Evolutionary conservation across 352 stramenopile genomes (phyloP).

Genomic region (Phytopythium sindhum): DNA sequence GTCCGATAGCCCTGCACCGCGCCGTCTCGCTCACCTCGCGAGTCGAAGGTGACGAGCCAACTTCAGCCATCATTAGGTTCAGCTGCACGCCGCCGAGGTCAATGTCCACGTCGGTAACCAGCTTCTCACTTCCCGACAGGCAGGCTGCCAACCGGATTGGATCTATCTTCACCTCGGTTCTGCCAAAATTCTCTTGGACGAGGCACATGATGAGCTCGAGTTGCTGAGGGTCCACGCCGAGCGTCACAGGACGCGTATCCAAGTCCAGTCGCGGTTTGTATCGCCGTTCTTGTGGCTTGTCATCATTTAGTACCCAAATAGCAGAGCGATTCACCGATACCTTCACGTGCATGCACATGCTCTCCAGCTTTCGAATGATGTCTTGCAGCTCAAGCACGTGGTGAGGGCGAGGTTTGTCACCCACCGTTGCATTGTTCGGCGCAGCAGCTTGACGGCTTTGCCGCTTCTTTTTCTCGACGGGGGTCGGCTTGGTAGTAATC

Average conservation of each 20-base stretch:
- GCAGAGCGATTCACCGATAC: constrained; percentile 25
- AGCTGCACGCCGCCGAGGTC: constrained; percentile 41
- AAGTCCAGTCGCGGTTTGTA: neutral
- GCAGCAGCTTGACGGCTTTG: neutral
- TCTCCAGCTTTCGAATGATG: constrained; percentile 51
- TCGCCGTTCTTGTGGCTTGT: neutral
- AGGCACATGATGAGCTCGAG: constrained; percentile 62
- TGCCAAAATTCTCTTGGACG: constrained; percentile 55
- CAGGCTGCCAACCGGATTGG: neutral
- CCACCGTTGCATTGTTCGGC: too few relatives aligned
- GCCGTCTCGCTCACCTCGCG: neutral
- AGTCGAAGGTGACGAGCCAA: constrained; percentile 4
- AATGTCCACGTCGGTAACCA: constrained; percentile 39
- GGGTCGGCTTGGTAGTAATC: constrained; percentile 3
- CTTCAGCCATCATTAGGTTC: constrained; percentile 24
- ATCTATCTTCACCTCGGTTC: constrained; percentile 12
- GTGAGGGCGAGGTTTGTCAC: neutral
- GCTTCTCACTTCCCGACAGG: constrained; percentile 34
- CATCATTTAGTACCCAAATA: constrained; percentile 29
- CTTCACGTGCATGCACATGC: constrained; percentile 36
- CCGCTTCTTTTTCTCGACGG: neutral
- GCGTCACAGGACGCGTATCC: neutral
- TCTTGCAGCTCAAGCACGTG: constrained; percentile 38
- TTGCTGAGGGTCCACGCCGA: constrained; percentile 48
- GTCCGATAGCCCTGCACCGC: constrained; percentile 28